Evolutionary conservation across 345 rosid species (phyloP).

Genomic region (Durio zibethinus): DNA sequence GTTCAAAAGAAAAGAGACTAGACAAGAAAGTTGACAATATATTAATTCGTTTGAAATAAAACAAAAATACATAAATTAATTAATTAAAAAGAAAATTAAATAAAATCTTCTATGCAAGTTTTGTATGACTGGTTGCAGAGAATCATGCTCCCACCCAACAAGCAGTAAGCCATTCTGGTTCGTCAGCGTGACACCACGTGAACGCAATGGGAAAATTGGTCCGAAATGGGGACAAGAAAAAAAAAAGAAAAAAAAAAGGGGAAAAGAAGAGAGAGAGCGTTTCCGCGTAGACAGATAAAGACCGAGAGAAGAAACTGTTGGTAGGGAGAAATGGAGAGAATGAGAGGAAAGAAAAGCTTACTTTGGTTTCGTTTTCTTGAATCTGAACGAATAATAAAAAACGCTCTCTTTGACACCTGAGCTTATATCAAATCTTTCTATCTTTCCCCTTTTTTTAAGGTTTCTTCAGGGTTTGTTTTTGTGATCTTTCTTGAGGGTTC

Average conservation of each 20-base stretch:
- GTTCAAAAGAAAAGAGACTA: slow-evolving; percentile 1
- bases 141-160: background rate
- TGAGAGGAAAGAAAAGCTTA: slow-evolving; percentile 12
- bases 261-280: slow-evolving; percentile 28
- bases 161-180: background rate
- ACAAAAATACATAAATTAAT: too few species aligned
- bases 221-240: slow-evolving; percentile 9
- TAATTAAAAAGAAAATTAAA: background rate
- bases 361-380: slow-evolving; percentile 25
- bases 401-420: slow-evolving; percentile 32
- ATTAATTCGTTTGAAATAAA: too few species aligned
- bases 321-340: slow-evolving; percentile 12
- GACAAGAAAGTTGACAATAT: slow-evolving; percentile 28
- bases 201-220: slow-evolving; percentile 44
- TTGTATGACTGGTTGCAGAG: background rate
- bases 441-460: background rate
- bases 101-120: slow-evolving; percentile 19
- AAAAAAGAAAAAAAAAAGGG: background rate
- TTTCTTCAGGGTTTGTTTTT: background rate
- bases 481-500: slow-evolving; percentile 49
- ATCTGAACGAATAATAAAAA: slow-evolving; percentile 34
- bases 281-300: slow-evolving; percentile 91
- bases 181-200: slow-evolving; percentile 61
- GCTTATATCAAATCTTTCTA: slow-evolving; percentile 9
- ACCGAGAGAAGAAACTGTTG: slow-evolving; percentile 30